Evolutionary conservation across 73 alveolate species (phyloP), one percentile per base, ranked within the genome.

Genomic region (Paramecium biaurelia): DNA sequence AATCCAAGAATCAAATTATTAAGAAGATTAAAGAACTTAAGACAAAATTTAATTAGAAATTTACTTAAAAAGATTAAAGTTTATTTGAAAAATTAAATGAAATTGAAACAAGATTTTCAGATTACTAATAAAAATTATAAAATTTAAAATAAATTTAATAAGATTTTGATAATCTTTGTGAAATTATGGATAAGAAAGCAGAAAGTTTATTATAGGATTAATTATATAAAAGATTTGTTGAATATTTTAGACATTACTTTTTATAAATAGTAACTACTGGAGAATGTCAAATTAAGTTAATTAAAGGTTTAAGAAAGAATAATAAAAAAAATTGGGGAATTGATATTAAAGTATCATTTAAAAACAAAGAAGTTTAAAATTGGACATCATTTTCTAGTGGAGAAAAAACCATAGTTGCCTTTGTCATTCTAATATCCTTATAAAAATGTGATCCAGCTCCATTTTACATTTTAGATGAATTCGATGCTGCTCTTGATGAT

Each of bases 401-500:
- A 6, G 98, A 98, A 94, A 98, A 98, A 94, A 96, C 99, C 21
- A 99, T 97, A 9, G 99, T 98, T 37, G 99, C 99, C 15, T 93
- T 98, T n/a, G 96, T 98, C 24, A 96, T 98, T 38, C 86, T 98
- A 20, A 93, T 98, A 72, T 99, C 99, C 89, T 92, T 97, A 21
- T 93, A 96, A 82, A 95, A 96, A 34, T 95, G 96, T 34, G 99
- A 98, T 53, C 97, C 99, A 15, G 98, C 99, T 41, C 99, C 99
- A 15, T 97, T 97, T 92, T 98, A 97, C 92, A 93, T 98, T 94
- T 18, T 98, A 68, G 99, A 98, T 93, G 99, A 98, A 94, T 93
- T 98, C 56, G 99, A 98, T 94, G 98, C 98, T 41, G 99, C 99
- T 57, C 95, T 98, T n/a, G 99, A 97, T 93, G 97, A 98, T 20